A percentile compares a stretch with the other conserved stretches of the same genome.
Conservation (phyloP, 768 basidiomycete genomes). For the Trametopsis cervina region DNA sequence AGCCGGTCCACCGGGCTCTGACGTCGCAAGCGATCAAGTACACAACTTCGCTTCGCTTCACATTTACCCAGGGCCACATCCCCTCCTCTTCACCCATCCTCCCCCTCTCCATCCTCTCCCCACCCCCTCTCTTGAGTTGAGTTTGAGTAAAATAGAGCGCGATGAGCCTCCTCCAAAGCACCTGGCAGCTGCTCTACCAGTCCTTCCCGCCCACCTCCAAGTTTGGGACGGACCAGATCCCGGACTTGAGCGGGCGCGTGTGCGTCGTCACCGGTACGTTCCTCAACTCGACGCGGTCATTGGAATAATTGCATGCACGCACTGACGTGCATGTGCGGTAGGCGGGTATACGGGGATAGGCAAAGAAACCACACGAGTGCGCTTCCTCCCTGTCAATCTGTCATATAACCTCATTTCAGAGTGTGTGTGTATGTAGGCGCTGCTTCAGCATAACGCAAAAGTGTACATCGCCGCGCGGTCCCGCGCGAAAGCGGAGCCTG, state of each 20-base stretch:
- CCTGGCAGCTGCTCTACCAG: not conserved
- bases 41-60: too few relatives aligned
- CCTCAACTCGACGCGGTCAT: not conserved
- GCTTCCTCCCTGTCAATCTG: not conserved
- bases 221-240: slow-evolving; percentile 29
- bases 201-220: slow-evolving; percentile 9
- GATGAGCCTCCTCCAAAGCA: too few relatives aligned
- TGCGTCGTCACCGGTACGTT: slow-evolving; percentile 27
- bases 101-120: too few relatives aligned
- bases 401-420: too few relatives aligned
- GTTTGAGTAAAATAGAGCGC: too few relatives aligned
- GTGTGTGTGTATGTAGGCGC: too few relatives aligned
- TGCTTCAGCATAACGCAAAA: slow-evolving; percentile 33
- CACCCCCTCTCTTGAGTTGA: too few relatives aligned
- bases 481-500: slow-evolving; percentile 18
- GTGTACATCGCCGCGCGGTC: slow-evolving; percentile 26
- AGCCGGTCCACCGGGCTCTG: too few relatives aligned
- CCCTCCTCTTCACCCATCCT: too few relatives aligned
- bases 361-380: slow-evolving; percentile 50
- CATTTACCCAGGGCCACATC: too few relatives aligned
- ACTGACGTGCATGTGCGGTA: not conserved
- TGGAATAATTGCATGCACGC: not conserved
- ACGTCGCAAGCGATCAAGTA: too few relatives aligned
- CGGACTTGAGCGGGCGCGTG: slow-evolving; percentile 32
- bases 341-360: slow-evolving; percentile 42